Percentiles rank a stretch among this genome's conserved stretches.
phyloP scores from a whole-genome alignment of 2,329 filamentous ascomycete species.

The Ophidiomyces ophidiicola region DNA sequence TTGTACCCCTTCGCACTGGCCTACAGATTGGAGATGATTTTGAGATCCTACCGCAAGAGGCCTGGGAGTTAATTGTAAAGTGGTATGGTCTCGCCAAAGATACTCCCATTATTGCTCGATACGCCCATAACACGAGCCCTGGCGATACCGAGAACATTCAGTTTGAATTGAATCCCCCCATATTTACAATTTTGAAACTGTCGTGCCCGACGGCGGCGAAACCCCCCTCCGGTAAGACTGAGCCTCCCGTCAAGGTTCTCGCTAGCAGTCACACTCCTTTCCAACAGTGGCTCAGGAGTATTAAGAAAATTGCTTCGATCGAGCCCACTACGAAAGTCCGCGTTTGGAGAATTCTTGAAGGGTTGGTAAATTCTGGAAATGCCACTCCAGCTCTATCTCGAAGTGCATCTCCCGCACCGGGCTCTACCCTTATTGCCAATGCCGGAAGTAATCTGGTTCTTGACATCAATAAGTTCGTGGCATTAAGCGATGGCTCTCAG shows the following conservation, averaged over 20 bases:
- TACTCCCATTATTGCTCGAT: slow-evolving; percentile 59
- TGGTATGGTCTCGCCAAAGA: slow-evolving; percentile 70
- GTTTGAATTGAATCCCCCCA: slow-evolving; percentile 72
- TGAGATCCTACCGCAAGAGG: slow-evolving; percentile 62
- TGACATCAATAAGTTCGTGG: slow-evolving; percentile 50
- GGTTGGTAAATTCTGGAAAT: slow-evolving; percentile 34
- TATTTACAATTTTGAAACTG: slow-evolving; percentile 75
- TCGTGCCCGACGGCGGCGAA: slow-evolving; percentile 49
- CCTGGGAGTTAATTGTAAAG: slow-evolving; percentile 66
- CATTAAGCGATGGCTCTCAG: slow-evolving; percentile 50
- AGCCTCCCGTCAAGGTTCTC: slow-evolving; percentile 53
- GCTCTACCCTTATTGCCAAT: slow-evolving; percentile 31
- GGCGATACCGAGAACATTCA: slow-evolving; percentile 55
- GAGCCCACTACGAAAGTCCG: slow-evolving; percentile 61
- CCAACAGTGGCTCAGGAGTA: slow-evolving; percentile 61
- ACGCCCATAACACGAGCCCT: slow-evolving; percentile 62
- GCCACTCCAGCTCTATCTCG: slow-evolving; percentile 35
- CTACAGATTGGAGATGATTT: slow-evolving; percentile 55
- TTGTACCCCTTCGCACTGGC: slow-evolving; percentile 62
- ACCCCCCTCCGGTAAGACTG: slow-evolving; percentile 48
- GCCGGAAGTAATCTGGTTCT: slow-evolving; percentile 44
- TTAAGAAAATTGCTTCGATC: slow-evolving; percentile 58
- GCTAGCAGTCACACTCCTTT: slow-evolving; percentile 59
- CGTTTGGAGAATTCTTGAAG: slow-evolving; percentile 52
- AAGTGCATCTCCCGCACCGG: slow-evolving; percentile 34